These are phyloP conservation scores for Arachnomyces sp. DNA, from an alignment of 2,329 filamentous ascomycete species.

Conservation along the genomic window DNA sequence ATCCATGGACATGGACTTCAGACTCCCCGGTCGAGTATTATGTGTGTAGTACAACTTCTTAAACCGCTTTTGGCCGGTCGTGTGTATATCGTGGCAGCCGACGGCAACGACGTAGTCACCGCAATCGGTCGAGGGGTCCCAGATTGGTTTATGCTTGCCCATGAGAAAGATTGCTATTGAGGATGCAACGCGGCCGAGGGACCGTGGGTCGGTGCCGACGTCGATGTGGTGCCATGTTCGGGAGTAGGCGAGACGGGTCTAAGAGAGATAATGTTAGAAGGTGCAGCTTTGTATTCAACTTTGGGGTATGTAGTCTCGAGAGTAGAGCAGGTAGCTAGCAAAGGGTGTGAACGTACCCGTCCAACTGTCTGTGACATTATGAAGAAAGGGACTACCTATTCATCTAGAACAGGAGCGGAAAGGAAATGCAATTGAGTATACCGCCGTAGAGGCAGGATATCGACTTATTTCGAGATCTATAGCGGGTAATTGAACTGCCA, in stretches of 20 bases:
- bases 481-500: not conserved
- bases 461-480: not conserved
- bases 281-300: slow-evolving; percentile 3
- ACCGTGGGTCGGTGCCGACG: slow-evolving; percentile 60
- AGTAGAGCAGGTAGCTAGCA: not conserved
- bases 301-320: not conserved
- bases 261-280: too few relatives aligned
- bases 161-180: slow-evolving; percentile 82
- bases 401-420: slow-evolving; percentile 5
- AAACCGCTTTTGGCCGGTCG: slow-evolving; percentile 83
- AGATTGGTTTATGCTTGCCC: slow-evolving; percentile 99
- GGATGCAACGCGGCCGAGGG: slow-evolving; percentile 83
- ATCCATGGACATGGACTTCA: slow-evolving; percentile 90
- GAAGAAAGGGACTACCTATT: slow-evolving; percentile 4
- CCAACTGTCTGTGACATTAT: slow-evolving; percentile 40
- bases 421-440: not conserved
- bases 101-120: slow-evolving; percentile 97
- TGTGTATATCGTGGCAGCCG: slow-evolving; percentile 76
- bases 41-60: slow-evolving; percentile 97
- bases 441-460: not conserved
- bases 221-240: slow-evolving; percentile 91
- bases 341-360: slow-evolving; percentile 27
- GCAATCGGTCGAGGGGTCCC: slow-evolving; percentile 94
- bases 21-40: slow-evolving; percentile 77
- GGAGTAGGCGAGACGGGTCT: slow-evolving; percentile 96